Evolutionary conservation across 805 yeast genomes (phyloP), one percentile per base, ranked within the genome.

Genomic region (Candida takata): DNA sequence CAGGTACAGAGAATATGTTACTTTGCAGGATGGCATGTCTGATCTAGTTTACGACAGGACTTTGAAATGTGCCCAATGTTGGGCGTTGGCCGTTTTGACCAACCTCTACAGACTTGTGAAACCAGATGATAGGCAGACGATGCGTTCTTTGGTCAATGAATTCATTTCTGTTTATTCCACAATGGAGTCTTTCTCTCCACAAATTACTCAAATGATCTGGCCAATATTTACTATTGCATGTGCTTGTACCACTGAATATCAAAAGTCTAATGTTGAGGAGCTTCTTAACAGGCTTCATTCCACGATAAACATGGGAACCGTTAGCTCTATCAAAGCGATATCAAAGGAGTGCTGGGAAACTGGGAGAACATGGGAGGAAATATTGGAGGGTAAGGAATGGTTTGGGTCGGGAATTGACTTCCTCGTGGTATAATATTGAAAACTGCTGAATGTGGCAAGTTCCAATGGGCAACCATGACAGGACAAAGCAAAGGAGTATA

Each of bases 161-260:
- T 74, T 74, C 45, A 64, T 73, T 5, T 55, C 61, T 10, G 64
- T 65, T 8, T 72, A 74, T 44, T 58, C 61, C 1, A 55, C 71
- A 0, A 57, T 74, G 65, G 65, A 69, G 13, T 52, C 68, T 2
- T 48, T 51, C 5, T 64, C 73, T 2, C 75, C 79, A 1, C 53
- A 66, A 14, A 68, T 70, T 5, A 72, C 78, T 5, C 80, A 74
- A 45, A 74, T 74, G 79, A 78, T 74, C 5, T 74, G 79, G 79
- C 80, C 80, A 0, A 59, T 74, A 3, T 72, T 69, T 47, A 69
- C 69, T 12, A 57, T 74, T 27, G 72, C 69, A 5, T 59, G 76
- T 33, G 66, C 65, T 38, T 65, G 74, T 35, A 46, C 48, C 10
- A 55, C 62, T 0, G 47, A 35, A 0, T 52, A 44, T 11, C 70